Evolutionary conservation across 1,284 basidiomycete genomes (phyloP).

Genomic region (Leccinum subrobustum): DNA sequence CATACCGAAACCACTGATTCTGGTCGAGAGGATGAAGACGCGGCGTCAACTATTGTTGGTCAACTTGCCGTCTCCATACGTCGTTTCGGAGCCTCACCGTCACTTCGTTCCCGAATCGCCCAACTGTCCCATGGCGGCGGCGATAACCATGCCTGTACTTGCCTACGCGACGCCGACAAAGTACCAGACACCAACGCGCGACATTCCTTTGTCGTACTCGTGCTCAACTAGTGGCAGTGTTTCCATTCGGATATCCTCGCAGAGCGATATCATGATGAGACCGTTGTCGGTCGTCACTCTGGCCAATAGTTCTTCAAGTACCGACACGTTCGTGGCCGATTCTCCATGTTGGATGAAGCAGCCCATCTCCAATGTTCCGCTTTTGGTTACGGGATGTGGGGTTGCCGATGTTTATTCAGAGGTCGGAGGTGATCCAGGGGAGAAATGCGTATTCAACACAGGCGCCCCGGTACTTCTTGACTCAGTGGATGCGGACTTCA

Average conservation of each 20-base stretch:
- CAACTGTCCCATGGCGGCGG: not conserved
- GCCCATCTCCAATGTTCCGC: constrained; percentile 7
- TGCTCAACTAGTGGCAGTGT: constrained; percentile 1
- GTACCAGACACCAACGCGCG: not conserved
- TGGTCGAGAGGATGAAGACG: constrained; percentile 28
- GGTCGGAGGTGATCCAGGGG: not conserved
- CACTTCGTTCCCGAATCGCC: not conserved
- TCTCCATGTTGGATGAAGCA: constrained; percentile 22
- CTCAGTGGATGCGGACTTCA: not conserved
- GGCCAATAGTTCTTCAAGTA: constrained; percentile 17
- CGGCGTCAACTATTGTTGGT: constrained; percentile 9
- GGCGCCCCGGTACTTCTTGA: not conserved
- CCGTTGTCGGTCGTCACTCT: constrained; percentile 10
- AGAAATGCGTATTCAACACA: not conserved
- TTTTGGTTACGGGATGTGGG: constrained; percentile 1
- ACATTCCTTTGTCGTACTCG: not conserved
- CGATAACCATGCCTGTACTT: not conserved
- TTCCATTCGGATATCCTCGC: constrained; percentile 12
- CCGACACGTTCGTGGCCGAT: constrained; percentile 27
- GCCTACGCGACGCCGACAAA: constrained; percentile 10
- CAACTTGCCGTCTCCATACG: not conserved
- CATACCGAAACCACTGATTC: constrained; percentile 24
- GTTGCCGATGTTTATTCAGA: not conserved
- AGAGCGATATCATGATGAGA: constrained; percentile 1
- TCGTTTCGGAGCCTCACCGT: not conserved